phyloP scores from a whole-genome alignment of 345 rosid genomes.

The Hypericum perforatum region DNA sequence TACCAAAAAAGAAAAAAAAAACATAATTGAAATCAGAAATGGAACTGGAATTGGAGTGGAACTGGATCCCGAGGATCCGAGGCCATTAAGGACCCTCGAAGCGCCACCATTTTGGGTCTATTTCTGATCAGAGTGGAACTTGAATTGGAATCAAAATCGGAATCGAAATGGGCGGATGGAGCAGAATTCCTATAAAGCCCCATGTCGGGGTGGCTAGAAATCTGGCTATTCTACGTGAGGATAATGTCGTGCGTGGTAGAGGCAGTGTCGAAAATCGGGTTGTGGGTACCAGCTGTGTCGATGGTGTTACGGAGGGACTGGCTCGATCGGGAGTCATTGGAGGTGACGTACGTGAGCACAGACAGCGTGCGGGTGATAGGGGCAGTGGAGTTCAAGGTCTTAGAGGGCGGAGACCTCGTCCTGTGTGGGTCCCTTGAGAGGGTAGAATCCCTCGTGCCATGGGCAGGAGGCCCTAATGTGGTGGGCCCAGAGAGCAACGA shows the following conservation, averaged over 20 bases:
- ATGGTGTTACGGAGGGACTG: constrained; percentile 66
- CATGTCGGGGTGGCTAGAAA: constrained; percentile 62
- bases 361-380: constrained; percentile 72
- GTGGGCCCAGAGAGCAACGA: constrained; percentile 27
- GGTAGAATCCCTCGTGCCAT: constrained; percentile 40
- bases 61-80: too few relatives aligned
- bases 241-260: constrained; percentile 49
- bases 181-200: constrained; percentile 33
- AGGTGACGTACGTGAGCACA: constrained; percentile 82
- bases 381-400: constrained; percentile 68
- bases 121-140: too few relatives aligned
- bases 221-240: constrained; percentile 76
- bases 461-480: constrained; percentile 29
- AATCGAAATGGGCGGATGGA: too few relatives aligned
- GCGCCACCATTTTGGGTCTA: too few relatives aligned
- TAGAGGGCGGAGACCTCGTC: constrained; percentile 41
- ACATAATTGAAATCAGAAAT: too few relatives aligned
- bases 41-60: too few relatives aligned
- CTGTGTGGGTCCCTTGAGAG: constrained; percentile 79
- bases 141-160: too few relatives aligned
- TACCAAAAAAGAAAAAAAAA: too few relatives aligned
- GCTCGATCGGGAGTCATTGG: constrained; percentile 53
- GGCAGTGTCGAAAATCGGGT: constrained; percentile 60
- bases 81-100: too few relatives aligned
- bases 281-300: constrained; percentile 42